phyloP scores from a whole-genome alignment of 2,329 filamentous ascomycete species.

The Ophiosphaerella herpotricha region DNA sequence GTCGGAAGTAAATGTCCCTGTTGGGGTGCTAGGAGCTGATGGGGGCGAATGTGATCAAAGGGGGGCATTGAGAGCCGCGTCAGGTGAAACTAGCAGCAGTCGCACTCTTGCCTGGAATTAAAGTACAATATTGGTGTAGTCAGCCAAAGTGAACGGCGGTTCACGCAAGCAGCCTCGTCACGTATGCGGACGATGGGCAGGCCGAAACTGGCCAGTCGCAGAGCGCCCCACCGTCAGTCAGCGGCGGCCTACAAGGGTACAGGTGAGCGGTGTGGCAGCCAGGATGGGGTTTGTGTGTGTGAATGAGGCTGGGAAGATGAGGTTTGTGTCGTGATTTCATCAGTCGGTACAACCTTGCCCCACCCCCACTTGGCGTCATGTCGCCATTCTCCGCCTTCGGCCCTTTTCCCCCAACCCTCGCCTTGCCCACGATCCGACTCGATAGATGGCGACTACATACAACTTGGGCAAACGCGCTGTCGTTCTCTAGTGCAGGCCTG shows the following conservation, averaged over 20 bases:
- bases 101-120: neutral
- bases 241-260: constrained; percentile 16
- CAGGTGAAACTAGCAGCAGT: constrained; percentile 27
- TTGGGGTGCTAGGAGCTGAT: constrained; percentile 7
- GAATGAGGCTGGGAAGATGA: constrained; percentile 33
- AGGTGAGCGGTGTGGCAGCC: constrained; percentile 29
- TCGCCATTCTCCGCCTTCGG: constrained; percentile 4
- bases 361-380: constrained; percentile 19
- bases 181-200: constrained; percentile 16
- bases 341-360: constrained; percentile 12
- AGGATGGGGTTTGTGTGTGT: constrained; percentile 1
- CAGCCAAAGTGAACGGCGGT: constrained; percentile 22
- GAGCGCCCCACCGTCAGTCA: constrained; percentile 26
- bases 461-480: constrained; percentile 20
- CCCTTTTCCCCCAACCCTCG: constrained; percentile 14
- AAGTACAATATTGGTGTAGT: constrained; percentile 3
- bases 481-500: constrained; percentile 17
- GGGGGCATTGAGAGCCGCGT: constrained; percentile 32
- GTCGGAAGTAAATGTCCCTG: constrained; percentile 2
- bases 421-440: neutral
- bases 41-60: constrained; percentile 6
- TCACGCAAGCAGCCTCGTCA: constrained; percentile 33
- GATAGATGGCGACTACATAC: neutral
- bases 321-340: constrained; percentile 16
- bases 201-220: constrained; percentile 10